Conservation (phyloP, 2,329 filamentous ascomycete genomes). For the Fusarium liriodendri region DNA sequence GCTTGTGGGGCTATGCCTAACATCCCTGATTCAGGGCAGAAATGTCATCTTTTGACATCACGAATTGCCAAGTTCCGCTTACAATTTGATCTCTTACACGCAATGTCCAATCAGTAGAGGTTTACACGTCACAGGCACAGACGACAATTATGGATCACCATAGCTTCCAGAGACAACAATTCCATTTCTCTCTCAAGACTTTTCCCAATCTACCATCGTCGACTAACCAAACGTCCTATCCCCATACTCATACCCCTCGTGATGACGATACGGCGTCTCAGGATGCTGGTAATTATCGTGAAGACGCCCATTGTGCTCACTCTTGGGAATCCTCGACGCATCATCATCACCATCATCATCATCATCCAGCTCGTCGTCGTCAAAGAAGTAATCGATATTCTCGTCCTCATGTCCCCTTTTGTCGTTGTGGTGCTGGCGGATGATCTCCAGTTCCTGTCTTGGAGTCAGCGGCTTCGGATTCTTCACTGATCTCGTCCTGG, state of each 20-base stretch:
- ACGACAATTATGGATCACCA: neutral
- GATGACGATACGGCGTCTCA: neutral
- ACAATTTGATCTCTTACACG: neutral
- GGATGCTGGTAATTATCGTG: neutral
- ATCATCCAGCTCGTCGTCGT: neutral
- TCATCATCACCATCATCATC: neutral
- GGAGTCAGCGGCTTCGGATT: neutral
- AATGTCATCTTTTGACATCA: neutral
- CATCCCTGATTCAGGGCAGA: conserved; percentile 25
- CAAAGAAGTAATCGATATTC: neutral
- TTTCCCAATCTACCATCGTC: neutral
- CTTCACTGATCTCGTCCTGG: too few species aligned
- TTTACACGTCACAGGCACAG: neutral
- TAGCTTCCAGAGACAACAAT: neutral
- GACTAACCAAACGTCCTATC: neutral
- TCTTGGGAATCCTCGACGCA: neutral
- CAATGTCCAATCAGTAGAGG: conserved; percentile 3
- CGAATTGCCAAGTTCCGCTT: neutral
- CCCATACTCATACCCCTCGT: neutral
- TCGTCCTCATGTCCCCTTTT: neutral
- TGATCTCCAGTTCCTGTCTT: neutral
- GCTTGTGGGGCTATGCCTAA: conserved; percentile 4
- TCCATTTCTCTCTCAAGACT: neutral
- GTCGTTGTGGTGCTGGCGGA: neutral
- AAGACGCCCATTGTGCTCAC: neutral